Percentiles rank a stretch among this genome's conserved stretches.
phyloP scores from a whole-genome alignment of 148 eudicot species.

The Mesembryanthemum crystallinum region DNA sequence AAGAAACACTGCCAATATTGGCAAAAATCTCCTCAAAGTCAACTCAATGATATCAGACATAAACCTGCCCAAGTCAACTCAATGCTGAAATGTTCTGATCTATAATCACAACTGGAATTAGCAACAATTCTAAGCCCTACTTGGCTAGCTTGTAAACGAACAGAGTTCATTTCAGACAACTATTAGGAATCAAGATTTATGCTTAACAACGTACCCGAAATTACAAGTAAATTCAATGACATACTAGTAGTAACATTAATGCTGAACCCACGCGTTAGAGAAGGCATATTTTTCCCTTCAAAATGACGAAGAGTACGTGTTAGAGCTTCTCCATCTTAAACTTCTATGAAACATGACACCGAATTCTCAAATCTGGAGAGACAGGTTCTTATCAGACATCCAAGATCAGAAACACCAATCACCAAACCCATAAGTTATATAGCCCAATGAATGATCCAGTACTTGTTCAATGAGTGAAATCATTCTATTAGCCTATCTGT shows the following conservation, averaged over 20 bases:
- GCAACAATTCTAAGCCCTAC: not conserved
- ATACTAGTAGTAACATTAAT: slow-evolving; percentile 11
- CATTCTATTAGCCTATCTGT: slow-evolving; percentile 21
- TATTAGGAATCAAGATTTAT: not conserved
- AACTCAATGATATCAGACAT: not conserved
- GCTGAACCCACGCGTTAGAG: slow-evolving; percentile 13
- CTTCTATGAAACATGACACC: slow-evolving; percentile 13
- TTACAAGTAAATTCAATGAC: not conserved
- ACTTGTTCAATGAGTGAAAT: slow-evolving; percentile 16
- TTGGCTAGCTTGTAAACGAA: too few species aligned
- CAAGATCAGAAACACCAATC: slow-evolving; percentile 9
- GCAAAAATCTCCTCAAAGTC: too few species aligned
- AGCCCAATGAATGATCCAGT: slow-evolving; percentile 6
- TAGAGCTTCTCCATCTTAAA: slow-evolving; percentile 17
- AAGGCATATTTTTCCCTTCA: slow-evolving; percentile 11
- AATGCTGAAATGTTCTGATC: not conserved
- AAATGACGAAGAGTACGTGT: slow-evolving; percentile 19
- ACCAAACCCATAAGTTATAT: slow-evolving; percentile 21
- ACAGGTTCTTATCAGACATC: slow-evolving; percentile 10
- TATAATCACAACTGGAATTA: slow-evolving; percentile 1
- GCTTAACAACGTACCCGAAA: not conserved
- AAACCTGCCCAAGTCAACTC: not conserved
- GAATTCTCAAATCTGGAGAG: slow-evolving; percentile 8
- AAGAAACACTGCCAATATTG: too few species aligned
- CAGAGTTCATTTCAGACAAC: too few species aligned